These are phyloP conservation scores for Pyricularia grisea DNA, from an alignment of 2,329 filamentous ascomycete genomes.

Conservation along the genomic window DNA sequence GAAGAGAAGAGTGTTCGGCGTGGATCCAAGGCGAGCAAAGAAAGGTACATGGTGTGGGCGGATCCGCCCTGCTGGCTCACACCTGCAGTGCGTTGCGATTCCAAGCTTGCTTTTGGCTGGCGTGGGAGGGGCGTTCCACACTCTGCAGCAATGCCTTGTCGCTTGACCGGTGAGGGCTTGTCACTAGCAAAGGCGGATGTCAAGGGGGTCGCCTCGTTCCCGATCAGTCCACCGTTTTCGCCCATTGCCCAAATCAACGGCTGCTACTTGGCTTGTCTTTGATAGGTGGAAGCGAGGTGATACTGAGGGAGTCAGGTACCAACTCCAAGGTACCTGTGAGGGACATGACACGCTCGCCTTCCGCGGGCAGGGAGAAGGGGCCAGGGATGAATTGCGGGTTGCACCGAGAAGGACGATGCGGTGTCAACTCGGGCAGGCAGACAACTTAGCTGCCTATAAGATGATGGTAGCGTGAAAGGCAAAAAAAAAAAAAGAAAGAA, in stretches of 20 bases:
- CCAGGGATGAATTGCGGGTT: background rate
- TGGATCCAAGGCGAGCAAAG: constrained; percentile 1
- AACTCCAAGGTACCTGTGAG: background rate
- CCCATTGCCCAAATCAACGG: background rate
- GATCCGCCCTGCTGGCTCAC: background rate
- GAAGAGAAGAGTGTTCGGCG: background rate
- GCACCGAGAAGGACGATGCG: background rate
- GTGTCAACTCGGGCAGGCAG: background rate
- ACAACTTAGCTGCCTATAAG: background rate
- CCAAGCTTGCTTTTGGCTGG: constrained; percentile 1
- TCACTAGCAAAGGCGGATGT: background rate
- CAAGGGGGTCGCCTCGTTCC: background rate
- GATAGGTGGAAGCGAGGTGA: constrained; percentile 7
- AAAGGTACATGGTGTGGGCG: background rate
- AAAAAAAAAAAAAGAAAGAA: no score
- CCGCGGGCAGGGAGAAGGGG: background rate
- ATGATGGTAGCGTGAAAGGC: background rate
- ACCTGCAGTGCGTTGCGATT: background rate
- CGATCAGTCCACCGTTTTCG: background rate
- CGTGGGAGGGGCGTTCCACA: background rate
- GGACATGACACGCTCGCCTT: background rate
- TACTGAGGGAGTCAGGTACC: background rate
- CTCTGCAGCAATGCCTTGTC: constrained; percentile 1
- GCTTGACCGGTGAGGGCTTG: constrained; percentile 1
- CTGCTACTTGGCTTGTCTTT: constrained; percentile 7